These are phyloP conservation scores for Fraxinus platypoda DNA, from an alignment of 305 asterid species.

Conservation along the genomic window DNA sequence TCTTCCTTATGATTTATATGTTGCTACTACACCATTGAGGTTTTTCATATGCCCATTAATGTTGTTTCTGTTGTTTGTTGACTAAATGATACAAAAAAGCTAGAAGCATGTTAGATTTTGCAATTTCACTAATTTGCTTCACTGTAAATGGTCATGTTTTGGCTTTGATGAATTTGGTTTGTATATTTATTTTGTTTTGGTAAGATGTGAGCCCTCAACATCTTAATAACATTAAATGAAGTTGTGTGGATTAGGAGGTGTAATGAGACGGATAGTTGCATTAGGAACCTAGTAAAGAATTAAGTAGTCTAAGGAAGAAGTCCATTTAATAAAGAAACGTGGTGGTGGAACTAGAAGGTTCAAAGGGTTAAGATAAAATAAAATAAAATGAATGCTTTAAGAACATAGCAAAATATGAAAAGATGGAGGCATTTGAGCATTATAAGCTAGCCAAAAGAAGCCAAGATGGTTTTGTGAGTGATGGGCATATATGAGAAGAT, in stretches of 20 bases:
- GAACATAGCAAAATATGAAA: background rate
- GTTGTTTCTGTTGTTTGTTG: background rate
- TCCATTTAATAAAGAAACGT: background rate
- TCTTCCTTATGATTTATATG: constrained; percentile 2
- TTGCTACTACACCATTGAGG: background rate
- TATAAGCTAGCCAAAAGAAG: background rate
- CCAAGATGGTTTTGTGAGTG: background rate
- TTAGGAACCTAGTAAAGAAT: background rate
- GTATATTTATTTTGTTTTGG: background rate
- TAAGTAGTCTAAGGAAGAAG: background rate
- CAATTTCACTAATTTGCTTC: background rate
- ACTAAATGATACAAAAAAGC: background rate
- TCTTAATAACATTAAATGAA: background rate
- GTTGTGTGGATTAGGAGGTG: background rate
- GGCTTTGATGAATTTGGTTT: background rate
- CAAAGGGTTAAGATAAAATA: background rate
- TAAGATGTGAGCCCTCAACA: background rate
- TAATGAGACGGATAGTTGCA: background rate
- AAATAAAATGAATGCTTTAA: background rate
- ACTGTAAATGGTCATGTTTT: background rate
- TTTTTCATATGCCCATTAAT: background rate
- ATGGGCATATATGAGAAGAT: background rate
- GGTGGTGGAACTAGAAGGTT: background rate
- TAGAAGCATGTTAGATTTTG: background rate
- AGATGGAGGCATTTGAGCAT: background rate